Evolutionary conservation across 352 stramenopile species (phyloP).

Genomic region (Phytopythium boreale): DNA sequence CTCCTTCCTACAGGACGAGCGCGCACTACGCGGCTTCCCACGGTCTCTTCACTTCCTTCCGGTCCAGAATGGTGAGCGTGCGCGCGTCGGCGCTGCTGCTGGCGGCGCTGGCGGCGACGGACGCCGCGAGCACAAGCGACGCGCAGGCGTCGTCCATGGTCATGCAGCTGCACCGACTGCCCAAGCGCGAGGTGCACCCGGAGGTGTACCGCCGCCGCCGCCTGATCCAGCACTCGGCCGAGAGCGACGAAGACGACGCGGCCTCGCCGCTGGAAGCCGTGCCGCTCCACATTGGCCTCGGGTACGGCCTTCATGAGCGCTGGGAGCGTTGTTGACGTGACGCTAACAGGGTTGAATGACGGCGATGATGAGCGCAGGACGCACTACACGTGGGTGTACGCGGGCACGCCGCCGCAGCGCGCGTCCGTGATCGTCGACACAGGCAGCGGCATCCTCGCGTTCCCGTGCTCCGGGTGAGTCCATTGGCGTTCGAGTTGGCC

Average conservation of each 20-base stretch:
- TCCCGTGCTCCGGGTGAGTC: constrained; percentile 71
- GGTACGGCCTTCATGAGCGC: too few species aligned
- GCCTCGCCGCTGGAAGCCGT: constrained; percentile 35
- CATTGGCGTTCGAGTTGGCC: not conserved
- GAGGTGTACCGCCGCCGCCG: constrained; percentile 47
- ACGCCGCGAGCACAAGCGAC: not conserved
- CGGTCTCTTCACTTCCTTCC: not conserved
- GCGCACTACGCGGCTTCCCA: not conserved
- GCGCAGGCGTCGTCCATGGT: constrained; percentile 19
- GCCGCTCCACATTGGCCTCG: constrained; percentile 63
- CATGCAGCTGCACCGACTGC: constrained; percentile 43
- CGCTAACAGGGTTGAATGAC: not conserved
- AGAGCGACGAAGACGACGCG: constrained; percentile 23
- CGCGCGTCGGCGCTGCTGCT: constrained; percentile 14
- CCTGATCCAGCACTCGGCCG: constrained; percentile 8
- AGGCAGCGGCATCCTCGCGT: constrained; percentile 72
- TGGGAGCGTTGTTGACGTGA: too few species aligned
- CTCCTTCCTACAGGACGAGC: not conserved
- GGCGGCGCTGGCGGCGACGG: constrained; percentile 2
- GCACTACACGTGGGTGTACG: constrained; percentile 85
- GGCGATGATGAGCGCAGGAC: constrained; percentile 33
- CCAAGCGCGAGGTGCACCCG: constrained; percentile 25
- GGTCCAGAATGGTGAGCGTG: not conserved
- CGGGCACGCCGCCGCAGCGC: constrained; percentile 71
- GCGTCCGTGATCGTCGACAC: constrained; percentile 84